A percentile compares a stretch with the other conserved stretches of the same genome.
Conservation (phyloP, 2,329 filamentous ascomycete species). For the Colletotrichum destructivum region DNA sequence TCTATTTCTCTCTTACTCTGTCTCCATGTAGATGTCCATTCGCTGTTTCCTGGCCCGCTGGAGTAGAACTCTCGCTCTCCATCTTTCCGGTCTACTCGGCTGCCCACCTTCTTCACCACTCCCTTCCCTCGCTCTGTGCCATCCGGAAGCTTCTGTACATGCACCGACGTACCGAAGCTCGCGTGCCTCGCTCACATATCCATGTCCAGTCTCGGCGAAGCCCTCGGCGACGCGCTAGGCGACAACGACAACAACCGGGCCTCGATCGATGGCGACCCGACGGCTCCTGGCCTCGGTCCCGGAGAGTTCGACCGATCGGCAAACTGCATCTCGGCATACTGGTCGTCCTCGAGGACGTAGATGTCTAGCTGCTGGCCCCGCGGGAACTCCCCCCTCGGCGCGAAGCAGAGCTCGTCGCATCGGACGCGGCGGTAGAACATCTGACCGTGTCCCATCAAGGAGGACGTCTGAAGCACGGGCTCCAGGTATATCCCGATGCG, state of each 20-base stretch:
- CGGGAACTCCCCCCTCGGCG: slow-evolving; percentile 27
- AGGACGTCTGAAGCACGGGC: slow-evolving; percentile 18
- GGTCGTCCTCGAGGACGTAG: slow-evolving; percentile 27
- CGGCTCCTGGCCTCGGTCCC: background rate
- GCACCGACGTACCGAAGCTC: background rate
- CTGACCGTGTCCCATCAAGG: slow-evolving; percentile 10
- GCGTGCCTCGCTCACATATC: background rate
- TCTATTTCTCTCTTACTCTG: too few species aligned
- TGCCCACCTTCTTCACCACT: too few species aligned
- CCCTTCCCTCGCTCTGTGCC: too few species aligned
- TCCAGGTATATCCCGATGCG: slow-evolving; percentile 37
- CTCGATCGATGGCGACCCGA: slow-evolving; percentile 19
- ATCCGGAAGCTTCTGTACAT: background rate
- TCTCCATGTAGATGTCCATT: too few species aligned
- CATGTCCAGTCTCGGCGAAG: slow-evolving; percentile 4
- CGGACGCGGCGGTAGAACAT: slow-evolving; percentile 28
- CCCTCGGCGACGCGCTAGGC: slow-evolving; percentile 25
- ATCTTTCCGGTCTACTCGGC: too few species aligned
- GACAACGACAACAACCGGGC: slow-evolving; percentile 19
- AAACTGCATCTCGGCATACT: slow-evolving; percentile 38
- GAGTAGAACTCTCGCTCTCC: too few species aligned
- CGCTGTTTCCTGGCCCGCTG: too few species aligned
- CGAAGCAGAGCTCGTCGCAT: slow-evolving; percentile 37
- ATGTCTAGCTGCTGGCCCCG: slow-evolving; percentile 14
- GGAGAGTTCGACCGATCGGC: slow-evolving; percentile 8